These are phyloP conservation scores for Barnettozyma sucrosica DNA, from an alignment of 805 yeast species.

Conservation along the genomic window DNA sequence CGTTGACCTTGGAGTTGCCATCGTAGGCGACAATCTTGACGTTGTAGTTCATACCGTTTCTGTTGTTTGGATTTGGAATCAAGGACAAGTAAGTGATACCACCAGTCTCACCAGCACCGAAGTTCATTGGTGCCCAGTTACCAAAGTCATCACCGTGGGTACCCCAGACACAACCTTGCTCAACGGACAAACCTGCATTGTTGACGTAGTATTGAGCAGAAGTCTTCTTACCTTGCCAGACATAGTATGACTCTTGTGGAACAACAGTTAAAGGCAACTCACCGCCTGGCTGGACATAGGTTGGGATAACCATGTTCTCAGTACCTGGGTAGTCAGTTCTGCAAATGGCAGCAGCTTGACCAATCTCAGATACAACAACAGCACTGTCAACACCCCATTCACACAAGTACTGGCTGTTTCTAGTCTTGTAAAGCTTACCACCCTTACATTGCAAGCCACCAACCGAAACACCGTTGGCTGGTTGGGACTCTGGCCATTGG, in stretches of 20 bases:
- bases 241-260: conserved; percentile 69
- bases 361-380: conserved; percentile 57
- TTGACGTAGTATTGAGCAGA: conserved; percentile 97
- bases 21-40: conserved; percentile 72
- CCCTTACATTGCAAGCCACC: conserved; percentile 87
- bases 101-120: conserved; percentile 81
- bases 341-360: conserved; percentile 77
- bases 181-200: conserved; percentile 86
- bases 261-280: conserved; percentile 71
- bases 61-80: conserved; percentile 93
- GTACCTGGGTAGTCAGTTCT: conserved; percentile 99
- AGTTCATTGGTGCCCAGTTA: conserved; percentile 96
- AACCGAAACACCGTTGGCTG: conserved; percentile 80
- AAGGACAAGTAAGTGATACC: conserved; percentile 76
- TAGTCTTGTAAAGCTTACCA: conserved; percentile 82
- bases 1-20: conserved; percentile 47
- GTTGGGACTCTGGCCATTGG: conserved; percentile 92
- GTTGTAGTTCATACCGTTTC: conserved; percentile 57
- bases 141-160: conserved; percentile 72
- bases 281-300: conserved; percentile 66
- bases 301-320: conserved; percentile 96
- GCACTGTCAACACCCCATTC: conserved; percentile 80
- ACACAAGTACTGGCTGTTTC: conserved; percentile 68
- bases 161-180: conserved; percentile 96
- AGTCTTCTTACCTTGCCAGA: conserved; percentile 75